Evolutionary conservation across 2,329 filamentous ascomycete species (phyloP), one percentile per base, ranked within the genome.

Genomic region (Cercospora nicotianae): DNA sequence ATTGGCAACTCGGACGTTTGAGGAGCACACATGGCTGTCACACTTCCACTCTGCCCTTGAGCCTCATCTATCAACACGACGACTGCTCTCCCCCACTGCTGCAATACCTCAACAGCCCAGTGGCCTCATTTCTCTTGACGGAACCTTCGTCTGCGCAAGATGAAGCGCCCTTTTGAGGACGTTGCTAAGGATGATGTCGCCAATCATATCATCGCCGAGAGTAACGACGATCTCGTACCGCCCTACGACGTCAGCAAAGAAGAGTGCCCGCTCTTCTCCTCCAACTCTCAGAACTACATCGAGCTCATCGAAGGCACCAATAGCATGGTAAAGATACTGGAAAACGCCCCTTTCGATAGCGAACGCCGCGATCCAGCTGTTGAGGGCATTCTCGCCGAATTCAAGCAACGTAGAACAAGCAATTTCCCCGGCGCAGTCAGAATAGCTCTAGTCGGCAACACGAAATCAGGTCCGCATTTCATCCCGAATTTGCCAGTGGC

Each of bases 381-480:
- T 0, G 42, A 20, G 2, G 42, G 42, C 2, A 18, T 48, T 0
- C 42, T 20, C n/a, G 42, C 39, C n/a, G 42, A 20, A 5, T 20
- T 48, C 9, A 48, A 48, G 18, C 42, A 48, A 9, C 42, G 42
- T 5, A 48, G 18, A 1, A 48, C 42, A 10, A 48, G 42, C 4
- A 48, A 5, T 9, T 48, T 48, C 3, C 42, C 42, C 2, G 42
- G 23, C 3, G 42, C 20, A 5, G 42, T 48, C 18, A 48, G 42
- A 20, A 48, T 73, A 13, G 67, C 67, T 1, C 20, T 74, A 7
- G 26, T 33, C 7, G 72, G 73, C 0, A 62, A 70, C 39, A 75
- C 74, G 72, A 63, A 28, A 4, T 31, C 67, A 3, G 73, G 73
- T 67, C n/a, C n/a, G n/a, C n/a, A n/a, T n/a, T n/a, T n/a, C n/a